These are phyloP conservation scores for Bondarzewia mesenterica DNA, from an alignment of 1,284 basidiomycete species.

Conservation along the genomic window DNA sequence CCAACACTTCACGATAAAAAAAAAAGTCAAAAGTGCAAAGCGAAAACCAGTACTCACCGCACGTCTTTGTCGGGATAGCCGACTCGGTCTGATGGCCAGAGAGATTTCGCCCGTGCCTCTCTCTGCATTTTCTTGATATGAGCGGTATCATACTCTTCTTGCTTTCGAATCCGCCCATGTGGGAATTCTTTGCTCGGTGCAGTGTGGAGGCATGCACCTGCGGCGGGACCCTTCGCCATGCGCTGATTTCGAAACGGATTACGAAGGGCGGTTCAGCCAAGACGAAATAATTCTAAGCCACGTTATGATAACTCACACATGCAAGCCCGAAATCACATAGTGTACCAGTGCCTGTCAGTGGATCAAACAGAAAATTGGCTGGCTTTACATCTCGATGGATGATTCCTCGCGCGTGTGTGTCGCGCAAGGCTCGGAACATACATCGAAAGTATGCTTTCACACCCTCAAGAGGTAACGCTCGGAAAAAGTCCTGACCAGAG, in stretches of 20 bases:
- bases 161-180: constrained; percentile 50
- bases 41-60: constrained; percentile 30
- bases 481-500: constrained; percentile 62
- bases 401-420: constrained; percentile 83
- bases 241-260: constrained; percentile 30
- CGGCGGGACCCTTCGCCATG: constrained; percentile 40
- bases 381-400: constrained; percentile 99
- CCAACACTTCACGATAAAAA: neutral
- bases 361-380: constrained; percentile 95
- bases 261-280: constrained; percentile 1
- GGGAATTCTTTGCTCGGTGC: constrained; percentile 49
- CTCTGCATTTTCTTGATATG: constrained; percentile 44
- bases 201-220: constrained; percentile 69
- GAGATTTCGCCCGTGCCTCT: constrained; percentile 55
- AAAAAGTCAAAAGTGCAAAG: neutral
- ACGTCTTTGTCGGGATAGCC: constrained; percentile 68
- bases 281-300: neutral
- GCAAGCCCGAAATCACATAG: constrained; percentile 96
- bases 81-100: constrained; percentile 52
- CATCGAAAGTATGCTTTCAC: constrained; percentile 88
- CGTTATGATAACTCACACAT: constrained; percentile 47
- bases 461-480: constrained; percentile 58
- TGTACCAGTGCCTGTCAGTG: constrained; percentile 75
- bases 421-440: constrained; percentile 84
- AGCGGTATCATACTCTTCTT: constrained; percentile 33